Percentiles rank a stretch among this genome's conserved stretches.
Evolutionary conservation across 2,329 filamentous ascomycete species (phyloP).

Genomic region (Epichloe scottii): DNA sequence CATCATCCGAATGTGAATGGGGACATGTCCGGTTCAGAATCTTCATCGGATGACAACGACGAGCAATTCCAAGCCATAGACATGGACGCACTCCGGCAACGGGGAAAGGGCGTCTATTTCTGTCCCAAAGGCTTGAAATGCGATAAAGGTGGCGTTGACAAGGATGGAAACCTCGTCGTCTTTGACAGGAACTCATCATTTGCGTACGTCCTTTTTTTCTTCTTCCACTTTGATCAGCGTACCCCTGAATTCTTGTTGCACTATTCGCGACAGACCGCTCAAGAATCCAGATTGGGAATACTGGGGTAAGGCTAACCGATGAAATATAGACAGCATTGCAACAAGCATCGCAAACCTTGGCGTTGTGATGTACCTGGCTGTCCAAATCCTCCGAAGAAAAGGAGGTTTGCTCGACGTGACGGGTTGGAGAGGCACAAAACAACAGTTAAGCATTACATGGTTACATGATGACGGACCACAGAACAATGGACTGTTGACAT

Average conservation of each 20-base stretch:
- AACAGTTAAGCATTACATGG: slow-evolving; percentile 25
- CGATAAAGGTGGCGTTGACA: slow-evolving; percentile 29
- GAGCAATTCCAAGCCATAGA: slow-evolving; percentile 23
- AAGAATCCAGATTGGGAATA: not conserved
- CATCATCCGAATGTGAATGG: slow-evolving; percentile 3
- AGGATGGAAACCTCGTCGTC: slow-evolving; percentile 23
- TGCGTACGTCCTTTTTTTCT: slow-evolving; percentile 16
- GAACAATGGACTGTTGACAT: not conserved
- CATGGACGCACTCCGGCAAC: slow-evolving; percentile 26
- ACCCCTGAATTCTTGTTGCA: not conserved
- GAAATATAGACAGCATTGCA: slow-evolving; percentile 25
- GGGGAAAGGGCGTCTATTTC: slow-evolving; percentile 26
- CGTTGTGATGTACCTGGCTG: slow-evolving; percentile 26
- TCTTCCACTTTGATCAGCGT: not conserved
- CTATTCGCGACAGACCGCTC: not conserved
- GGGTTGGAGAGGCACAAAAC: slow-evolving; percentile 28
- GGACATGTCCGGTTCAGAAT: slow-evolving; percentile 14
- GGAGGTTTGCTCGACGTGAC: slow-evolving; percentile 28
- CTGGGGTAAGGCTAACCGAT: slow-evolving; percentile 2
- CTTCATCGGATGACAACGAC: slow-evolving; percentile 19
- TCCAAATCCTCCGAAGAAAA: slow-evolving; percentile 28
- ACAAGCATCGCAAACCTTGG: slow-evolving; percentile 31
- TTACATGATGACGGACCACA: slow-evolving; percentile 12
- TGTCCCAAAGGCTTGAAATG: slow-evolving; percentile 24
- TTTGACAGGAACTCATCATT: slow-evolving; percentile 31